Base-by-base conservation (phyloP, 306 rosid species). In the Quercus ilex region DNA sequence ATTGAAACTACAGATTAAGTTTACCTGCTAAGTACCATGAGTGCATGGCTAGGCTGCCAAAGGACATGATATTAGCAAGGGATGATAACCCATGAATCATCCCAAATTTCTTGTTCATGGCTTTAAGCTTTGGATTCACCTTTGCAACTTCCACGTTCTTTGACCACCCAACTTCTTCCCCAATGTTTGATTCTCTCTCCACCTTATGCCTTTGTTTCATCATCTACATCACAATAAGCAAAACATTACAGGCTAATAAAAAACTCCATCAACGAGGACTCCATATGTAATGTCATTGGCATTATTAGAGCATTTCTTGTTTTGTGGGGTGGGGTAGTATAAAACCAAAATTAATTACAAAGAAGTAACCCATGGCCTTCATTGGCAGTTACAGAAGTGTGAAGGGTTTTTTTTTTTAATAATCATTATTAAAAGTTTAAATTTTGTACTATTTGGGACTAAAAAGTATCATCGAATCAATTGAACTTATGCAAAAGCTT, bases 1-100 rank as follows among this genome's bases (percentile, higher is more conserved):
- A 30, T 53, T 58, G 65, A 83, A 79, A 81, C 84, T 85, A 95
- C 51, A 92, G 90, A 86, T 93, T 71, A 33, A 92, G 59, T 86
- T 93, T 96, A 83, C 96, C 91, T 11, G 98, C 99, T 89, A 96
- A 80, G 83, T 96, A 96, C 98, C 99, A 96, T 5, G 99, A 90
- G 87, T 96, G 99, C 88, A 93, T 81, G 23, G 98, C 97, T 76
- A 96, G 97, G 90, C 97, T 80, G 31, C 99, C 98, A 81, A 93
- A 93, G 14, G 99, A 81, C 90, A 96, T 76, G 83, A 96, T 93
- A 82, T 96, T 96, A 25, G 99, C 98, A 25, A 96, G 97, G 43
- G 99, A 93, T 63, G 99, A 96, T 60, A 96, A 80, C 46, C 99
- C 99, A 74, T 96, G 99, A 87, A 96, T 89, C 99, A 96, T 93